Conservation (phyloP, 345 rosid genomes). For the Geranium brycei region DNA sequence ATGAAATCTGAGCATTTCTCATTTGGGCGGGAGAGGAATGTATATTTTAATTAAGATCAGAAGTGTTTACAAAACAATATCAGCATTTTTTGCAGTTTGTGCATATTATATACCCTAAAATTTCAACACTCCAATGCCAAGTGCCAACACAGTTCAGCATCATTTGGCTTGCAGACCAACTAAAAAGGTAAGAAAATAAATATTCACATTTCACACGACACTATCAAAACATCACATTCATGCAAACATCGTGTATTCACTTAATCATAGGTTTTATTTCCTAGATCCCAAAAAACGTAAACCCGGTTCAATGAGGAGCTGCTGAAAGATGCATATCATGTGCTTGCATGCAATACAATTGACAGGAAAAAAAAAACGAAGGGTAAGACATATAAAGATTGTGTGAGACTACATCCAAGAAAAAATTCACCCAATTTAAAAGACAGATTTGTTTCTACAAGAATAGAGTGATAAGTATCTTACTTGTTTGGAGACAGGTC, state of each 20-base stretch:
- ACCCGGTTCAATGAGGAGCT: not conserved
- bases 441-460: not conserved
- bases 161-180: not conserved
- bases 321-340: not conserved
- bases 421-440: not conserved
- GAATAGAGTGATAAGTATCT: slow-evolving; percentile 16
- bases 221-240: not conserved
- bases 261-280: not conserved
- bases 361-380: no score
- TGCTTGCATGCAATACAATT: not conserved
- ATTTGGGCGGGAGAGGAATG: no score
- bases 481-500: slow-evolving; percentile 77
- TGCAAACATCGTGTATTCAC: not conserved
- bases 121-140: not conserved
- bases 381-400: not conserved
- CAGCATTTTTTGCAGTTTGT: no score
- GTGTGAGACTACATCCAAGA: not conserved
- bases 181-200: no score
- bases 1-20: no score
- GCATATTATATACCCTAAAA: no score
- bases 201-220: not conserved
- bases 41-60: no score
- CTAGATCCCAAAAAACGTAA: not conserved
- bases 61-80: no score
- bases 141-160: not conserved